phyloP scores from a whole-genome alignment of 1,284 basidiomycete genomes.

The Tilletiopsis washingtonensis region DNA sequence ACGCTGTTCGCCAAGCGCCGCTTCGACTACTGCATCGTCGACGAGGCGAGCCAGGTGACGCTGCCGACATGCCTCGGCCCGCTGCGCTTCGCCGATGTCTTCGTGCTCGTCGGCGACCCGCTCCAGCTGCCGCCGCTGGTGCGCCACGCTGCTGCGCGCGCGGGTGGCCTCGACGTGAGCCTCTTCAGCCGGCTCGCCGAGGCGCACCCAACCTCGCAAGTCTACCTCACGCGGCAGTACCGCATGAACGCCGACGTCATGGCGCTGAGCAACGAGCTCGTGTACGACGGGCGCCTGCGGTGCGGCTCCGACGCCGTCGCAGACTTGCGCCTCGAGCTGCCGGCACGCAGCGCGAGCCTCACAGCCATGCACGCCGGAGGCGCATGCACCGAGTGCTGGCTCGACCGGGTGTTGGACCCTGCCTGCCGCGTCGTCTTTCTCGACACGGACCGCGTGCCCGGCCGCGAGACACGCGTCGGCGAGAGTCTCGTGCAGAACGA shows the following conservation, averaged over 20 bases:
- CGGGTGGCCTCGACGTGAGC: slow-evolving; percentile 75
- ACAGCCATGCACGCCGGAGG: background rate
- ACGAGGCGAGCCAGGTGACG: slow-evolving; percentile 96
- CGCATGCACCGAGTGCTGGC: slow-evolving; percentile 55
- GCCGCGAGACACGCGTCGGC: slow-evolving; percentile 69
- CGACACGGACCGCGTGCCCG: slow-evolving; percentile 67
- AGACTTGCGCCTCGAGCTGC: slow-evolving; percentile 56
- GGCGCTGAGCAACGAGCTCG: slow-evolving; percentile 78
- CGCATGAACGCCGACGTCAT: slow-evolving; percentile 97
- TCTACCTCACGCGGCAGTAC: slow-evolving; percentile 79
- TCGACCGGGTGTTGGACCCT: slow-evolving; percentile 60
- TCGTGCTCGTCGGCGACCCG: slow-evolving; percentile 93
- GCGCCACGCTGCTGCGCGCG: slow-evolving; percentile 65
- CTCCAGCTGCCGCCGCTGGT: slow-evolving; percentile 84
- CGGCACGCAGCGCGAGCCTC: slow-evolving; percentile 24
- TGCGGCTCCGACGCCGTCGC: slow-evolving; percentile 72
- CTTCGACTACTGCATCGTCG: slow-evolving; percentile 97
- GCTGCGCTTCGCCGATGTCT: slow-evolving; percentile 76
- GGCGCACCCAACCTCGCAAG: slow-evolving; percentile 71
- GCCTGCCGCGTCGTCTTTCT: slow-evolving; percentile 79
- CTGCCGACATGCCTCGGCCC: slow-evolving; percentile 91
- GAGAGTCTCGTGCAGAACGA: slow-evolving; percentile 83
- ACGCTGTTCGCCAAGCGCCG: slow-evolving; percentile 66
- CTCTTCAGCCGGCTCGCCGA: slow-evolving; percentile 82
- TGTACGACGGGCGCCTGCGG: slow-evolving; percentile 69